Percentiles rank a stretch among this genome's conserved stretches.
Evolutionary conservation across 2,329 filamentous ascomycete genomes (phyloP).

Genomic region (Cryphonectria japonica): DNA sequence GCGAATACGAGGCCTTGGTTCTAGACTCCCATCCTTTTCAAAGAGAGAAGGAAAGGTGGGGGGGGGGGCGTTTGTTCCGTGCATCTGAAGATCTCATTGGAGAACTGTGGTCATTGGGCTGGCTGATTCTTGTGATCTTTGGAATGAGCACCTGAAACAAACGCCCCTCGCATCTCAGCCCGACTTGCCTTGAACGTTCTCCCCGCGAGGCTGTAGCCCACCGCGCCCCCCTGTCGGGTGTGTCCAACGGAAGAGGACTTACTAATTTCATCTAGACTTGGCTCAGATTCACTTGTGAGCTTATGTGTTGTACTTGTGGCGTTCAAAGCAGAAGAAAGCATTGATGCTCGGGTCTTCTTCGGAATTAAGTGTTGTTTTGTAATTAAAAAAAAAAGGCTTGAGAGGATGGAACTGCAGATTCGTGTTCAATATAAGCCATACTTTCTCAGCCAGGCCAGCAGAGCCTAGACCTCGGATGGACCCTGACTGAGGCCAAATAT

Average conservation of each 20-base stretch:
- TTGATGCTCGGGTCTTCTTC: background rate
- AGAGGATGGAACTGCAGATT: background rate
- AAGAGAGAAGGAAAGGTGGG: no score
- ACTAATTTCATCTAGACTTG: no score
- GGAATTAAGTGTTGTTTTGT: background rate
- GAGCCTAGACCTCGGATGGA: background rate
- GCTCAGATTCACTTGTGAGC: background rate
- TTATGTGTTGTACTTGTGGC: background rate
- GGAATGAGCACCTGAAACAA: background rate
- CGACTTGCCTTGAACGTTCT: background rate
- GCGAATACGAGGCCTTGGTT: background rate
- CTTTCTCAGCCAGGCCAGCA: background rate
- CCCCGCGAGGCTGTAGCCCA: background rate
- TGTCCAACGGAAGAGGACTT: no score
- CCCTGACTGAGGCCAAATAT: background rate
- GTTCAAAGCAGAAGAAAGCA: background rate
- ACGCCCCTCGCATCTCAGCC: background rate
- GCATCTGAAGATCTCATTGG: background rate
- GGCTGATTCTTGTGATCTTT: background rate
- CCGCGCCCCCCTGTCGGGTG: background rate
- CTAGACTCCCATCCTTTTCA: no score
- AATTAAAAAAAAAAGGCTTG: background rate
- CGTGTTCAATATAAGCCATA: background rate
- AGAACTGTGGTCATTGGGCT: background rate
- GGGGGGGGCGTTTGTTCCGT: background rate